Base-by-base conservation (phyloP, 805 yeast genomes). In the Pichia thaimueangensis region DNA sequence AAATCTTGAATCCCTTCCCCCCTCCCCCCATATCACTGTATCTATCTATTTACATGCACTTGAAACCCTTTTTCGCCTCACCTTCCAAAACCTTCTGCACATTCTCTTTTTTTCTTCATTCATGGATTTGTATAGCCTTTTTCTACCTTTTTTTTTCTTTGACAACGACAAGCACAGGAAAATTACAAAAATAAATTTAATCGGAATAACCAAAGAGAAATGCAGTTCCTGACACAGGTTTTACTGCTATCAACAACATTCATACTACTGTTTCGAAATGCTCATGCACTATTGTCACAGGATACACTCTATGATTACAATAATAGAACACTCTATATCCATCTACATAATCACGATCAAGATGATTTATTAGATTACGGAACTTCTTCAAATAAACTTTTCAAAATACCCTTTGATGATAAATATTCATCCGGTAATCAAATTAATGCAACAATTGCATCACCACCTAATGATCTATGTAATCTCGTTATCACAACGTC, bases 231-330 rank as follows among this genome's bases (percentile, higher is more conserved):
- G 29, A 22, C 12, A 19, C 27, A 25, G 12, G 28, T 12, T 10
- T 9, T 5, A 29, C 12, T 29, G 24, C 24, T 36, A 23, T 19
- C 10, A 10, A 6, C 16, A 13, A 4, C n/a, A 11, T 9, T 23
- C 17, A 6, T 27, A n/a, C 12, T 36, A 9, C 21, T 36, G 3
- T 19, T 19, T 11, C 39, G 22, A n/a, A 12, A 17, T 13, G 30
- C 21, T 3, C 9, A 7, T 3, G 40, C 40, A 5, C 23, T 30
- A 12, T 15, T 38, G 5, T 21, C 37, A 12, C 57, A 50, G 19
- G 57, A 59, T 30, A 53, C 65, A 3, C 46, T 60, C 1, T 63
- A 62, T 45, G 56, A 62, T 45, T 62, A 57, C 45, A 36, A 50
- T 32, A 61, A 60, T 38, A 49, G 55, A 36, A 62, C 63, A 5